Base-by-base conservation (phyloP, 2,329 filamentous ascomycete species). In the Tolypocladium capitatum region DNA sequence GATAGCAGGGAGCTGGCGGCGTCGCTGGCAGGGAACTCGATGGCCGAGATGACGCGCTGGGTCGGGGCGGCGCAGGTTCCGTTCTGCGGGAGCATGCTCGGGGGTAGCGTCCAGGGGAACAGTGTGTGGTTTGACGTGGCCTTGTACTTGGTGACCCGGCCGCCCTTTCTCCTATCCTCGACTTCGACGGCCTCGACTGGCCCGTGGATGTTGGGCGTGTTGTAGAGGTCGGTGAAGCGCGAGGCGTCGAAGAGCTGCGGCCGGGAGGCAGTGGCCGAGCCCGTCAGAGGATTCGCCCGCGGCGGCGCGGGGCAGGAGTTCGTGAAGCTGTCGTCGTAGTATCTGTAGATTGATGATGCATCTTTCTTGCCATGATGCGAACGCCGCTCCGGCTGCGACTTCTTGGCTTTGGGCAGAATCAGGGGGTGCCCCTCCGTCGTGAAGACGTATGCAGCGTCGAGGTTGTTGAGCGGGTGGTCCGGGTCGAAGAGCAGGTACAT, bases 381-480 rank as follows among this genome's bases (percentile, higher is more conserved):
- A 13, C 47, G 41, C 10, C 43, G 38, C 24, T 34, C 36, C 24
- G 49, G 44, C 21, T 45, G 52, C n/a, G 51, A 49, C 3, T 53
- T 50, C 35, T 55, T 60, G 38, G 55, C 58, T 46, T 58, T 64
- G 2, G 90, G 90, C 46, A 98, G 84, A 38, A 97, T 75, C 41
- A 98, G 72, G 3, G 92, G 92, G 64, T 98, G 92, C 0, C 91
- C 92, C 66, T 98, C 92, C 0, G 92, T 98, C 0, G 86, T 92
- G 63, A 98, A 97, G 14, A 98, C 91, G 63, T 84, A 94, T 0
- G 90, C 81, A 0, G 83, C 81, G 64, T 97, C 92, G 35, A 94
- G 69, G 20, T 80, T 82, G 64, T 97, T 97, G 38, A 98, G 69
- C 0, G 90, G 88, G 65, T 97, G 92, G 14, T 81, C 75, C 5